Evolutionary conservation across 495 filamentous ascomycete species (phyloP), one percentile per base, ranked within the genome.

Genomic region (Pseudotulostoma volvatum): DNA sequence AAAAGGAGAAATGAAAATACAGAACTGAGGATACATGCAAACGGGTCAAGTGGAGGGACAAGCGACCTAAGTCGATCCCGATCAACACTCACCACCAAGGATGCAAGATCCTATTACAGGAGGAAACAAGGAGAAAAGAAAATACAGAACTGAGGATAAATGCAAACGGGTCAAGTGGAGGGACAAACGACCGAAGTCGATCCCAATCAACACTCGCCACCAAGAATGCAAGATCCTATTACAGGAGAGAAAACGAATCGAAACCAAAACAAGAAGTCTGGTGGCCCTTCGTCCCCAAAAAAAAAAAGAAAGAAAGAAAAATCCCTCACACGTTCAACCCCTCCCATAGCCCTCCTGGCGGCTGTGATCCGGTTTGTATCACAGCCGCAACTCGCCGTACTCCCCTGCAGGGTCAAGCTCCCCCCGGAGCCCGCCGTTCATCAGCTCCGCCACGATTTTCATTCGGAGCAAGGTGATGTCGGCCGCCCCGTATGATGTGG

Each of bases 391-490:
- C 21, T 47, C 36, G 0, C 55, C 54, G 9, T 17, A 33, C 9
- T 17, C 37, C 19, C 48, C 48, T 9, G 36, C 18, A 8, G 61
- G 63, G 23, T 45, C 44, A 20, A 68, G 64, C 7, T 64, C 63
- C 7, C 56, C 63, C 30, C 56, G 57, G 23, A 84, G 76, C 0
- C 79, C 79, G 2, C 71, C 70, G 40, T 81, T 76, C 18, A 84
- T 60, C 16, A 86, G 49, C 40, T 83, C 71, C 0, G 75, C 80
- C 7, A 80, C 78, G 15, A 87, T 74, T 44, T 75, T 65, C 36
- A 53, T 55, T 31, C 81, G 66, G 46, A 84, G 67, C 8, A 66
- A 48, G 9, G 58, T 52, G 43, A 81, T 74, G 37, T 84, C 66
- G 0, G 19, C n/a, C 16, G 73, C 55, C 0, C 56, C 53, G 45